A percentile compares a stretch with the other conserved stretches of the same genome.
These are phyloP conservation scores for Pyrenula aspistea DNA, from an alignment of 495 filamentous ascomycete species.

Conservation along the genomic window DNA sequence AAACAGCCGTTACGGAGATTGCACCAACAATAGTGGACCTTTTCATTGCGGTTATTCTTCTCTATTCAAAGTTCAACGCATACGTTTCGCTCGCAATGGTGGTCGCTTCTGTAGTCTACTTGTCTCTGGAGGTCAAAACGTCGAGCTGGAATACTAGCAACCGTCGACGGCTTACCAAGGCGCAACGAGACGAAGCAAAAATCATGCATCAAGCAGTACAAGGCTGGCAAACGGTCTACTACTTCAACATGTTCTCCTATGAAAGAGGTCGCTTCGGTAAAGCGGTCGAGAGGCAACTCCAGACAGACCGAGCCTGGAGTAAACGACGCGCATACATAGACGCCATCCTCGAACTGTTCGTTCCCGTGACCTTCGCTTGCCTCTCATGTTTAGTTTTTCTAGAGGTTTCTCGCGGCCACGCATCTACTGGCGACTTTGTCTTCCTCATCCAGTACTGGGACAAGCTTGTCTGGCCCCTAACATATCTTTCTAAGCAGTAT, in stretches of 20 bases:
- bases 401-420: constrained; percentile 5
- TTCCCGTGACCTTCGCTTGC: constrained; percentile 1
- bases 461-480: constrained; percentile 4
- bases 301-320: not conserved
- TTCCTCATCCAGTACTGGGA: constrained; percentile 12
- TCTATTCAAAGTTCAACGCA: constrained; percentile 8
- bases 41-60: constrained; percentile 4
- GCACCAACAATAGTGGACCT: not conserved
- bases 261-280: constrained; percentile 41
- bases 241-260: constrained; percentile 60
- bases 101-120: constrained; percentile 3
- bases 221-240: constrained; percentile 53
- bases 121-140: constrained; percentile 5
- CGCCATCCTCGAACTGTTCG: not conserved
- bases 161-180: constrained; percentile 2
- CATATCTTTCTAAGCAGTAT: constrained; percentile 8
- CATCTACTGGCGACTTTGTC: constrained; percentile 11
- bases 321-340: not conserved
- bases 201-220: constrained; percentile 10
- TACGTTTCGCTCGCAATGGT: constrained; percentile 1
- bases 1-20: constrained; percentile 2
- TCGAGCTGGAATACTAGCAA: constrained; percentile 6
- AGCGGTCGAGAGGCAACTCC: constrained; percentile 7
- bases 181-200: constrained; percentile 5
- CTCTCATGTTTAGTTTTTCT: constrained; percentile 5